A percentile compares a stretch with the other conserved stretches of the same genome.
Evolutionary conservation across 1,139 yeast genomes (phyloP).

Genomic region (Suhomyces anneliseae): DNA sequence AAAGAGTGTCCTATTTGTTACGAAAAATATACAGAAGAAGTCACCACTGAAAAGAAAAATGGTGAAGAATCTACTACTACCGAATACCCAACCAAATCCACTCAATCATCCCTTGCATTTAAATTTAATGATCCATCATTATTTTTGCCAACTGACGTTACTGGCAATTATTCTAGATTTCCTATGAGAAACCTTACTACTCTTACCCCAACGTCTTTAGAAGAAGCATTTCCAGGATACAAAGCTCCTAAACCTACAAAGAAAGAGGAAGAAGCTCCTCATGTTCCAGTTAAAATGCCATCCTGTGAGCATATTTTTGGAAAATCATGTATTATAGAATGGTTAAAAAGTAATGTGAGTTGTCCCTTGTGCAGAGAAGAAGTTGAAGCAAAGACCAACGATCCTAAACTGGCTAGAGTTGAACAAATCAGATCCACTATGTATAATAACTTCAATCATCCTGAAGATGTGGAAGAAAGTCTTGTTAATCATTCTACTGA

Average conservation of each 20-base stretch:
- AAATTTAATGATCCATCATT: constrained; percentile 39
- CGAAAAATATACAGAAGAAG: constrained; percentile 24
- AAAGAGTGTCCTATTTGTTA: constrained; percentile 47
- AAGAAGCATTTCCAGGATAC: constrained; percentile 37
- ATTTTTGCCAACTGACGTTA: constrained; percentile 40
- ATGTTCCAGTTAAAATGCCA: constrained; percentile 46
- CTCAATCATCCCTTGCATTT: neutral
- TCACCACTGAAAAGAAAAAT: neutral
- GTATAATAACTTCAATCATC: constrained; percentile 14
- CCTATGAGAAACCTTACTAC: constrained; percentile 34
- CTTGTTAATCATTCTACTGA: constrained; percentile 36
- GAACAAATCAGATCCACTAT: constrained; percentile 12
- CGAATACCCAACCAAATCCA: neutral
- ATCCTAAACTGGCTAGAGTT: constrained; percentile 19
- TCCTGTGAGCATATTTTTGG: constrained; percentile 46
- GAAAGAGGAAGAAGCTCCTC: constrained; percentile 24
- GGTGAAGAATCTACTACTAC: neutral
- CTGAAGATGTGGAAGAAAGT: constrained; percentile 24
- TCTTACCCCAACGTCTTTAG: constrained; percentile 23
- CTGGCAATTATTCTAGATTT: constrained; percentile 32
- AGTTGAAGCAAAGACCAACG: constrained; percentile 25
- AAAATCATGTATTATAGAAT: constrained; percentile 42
- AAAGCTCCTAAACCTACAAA: constrained; percentile 13
- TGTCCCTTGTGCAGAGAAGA: constrained; percentile 50
- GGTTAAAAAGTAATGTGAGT: constrained; percentile 43